Base-by-base conservation (phyloP, 768 basidiomycete species). In the Lepiota venenata region DNA sequence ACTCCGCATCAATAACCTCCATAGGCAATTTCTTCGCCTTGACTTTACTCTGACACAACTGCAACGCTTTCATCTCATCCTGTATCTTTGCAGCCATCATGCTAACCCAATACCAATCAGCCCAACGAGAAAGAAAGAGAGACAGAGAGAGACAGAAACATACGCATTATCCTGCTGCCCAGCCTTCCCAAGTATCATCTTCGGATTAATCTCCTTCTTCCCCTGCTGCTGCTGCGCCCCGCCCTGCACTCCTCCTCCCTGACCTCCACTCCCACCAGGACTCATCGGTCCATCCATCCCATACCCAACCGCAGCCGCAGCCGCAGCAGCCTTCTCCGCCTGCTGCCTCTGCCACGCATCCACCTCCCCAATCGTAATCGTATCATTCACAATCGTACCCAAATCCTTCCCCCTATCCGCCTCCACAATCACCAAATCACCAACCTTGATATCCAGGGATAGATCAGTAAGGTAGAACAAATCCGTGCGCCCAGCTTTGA, bases 1-100 rank as follows among this genome's bases (percentile, higher is more conserved):
- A 99, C 71, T 98, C 96, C 29, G 95, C 96, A 69, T 98, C 96
- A 46, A 97, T 86, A 55, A 99, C 94, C 70, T 98, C 93, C 96
- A 99, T 99, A 15, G 94, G 94, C 65, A 98, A 73, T 66, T 93
- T 93, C 74, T 95, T 91, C 68, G 93, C 92, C 50, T 86, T 77
- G 12, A 97, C 95, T 69, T 98, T 98, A 56, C 78, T 90, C 69
- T 93, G 85, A 61, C 95, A 97, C 51, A 98, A 74, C 63, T 91
- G 86, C 41, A 99, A 74, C 18, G 96, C 96, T 71, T 95, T 94
- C 53, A 84, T 71, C 71, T 99, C 96, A 69, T 99, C 96, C 63
- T 88, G 86, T 52, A 84, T 76, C 75, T 98, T 99, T 39, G 84
- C 76, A 22, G 84, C 76, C 56, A 98, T 77, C 40, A 91, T 70